Evolutionary conservation across 805 yeast genomes (phyloP).

Genomic region (Torulaspora franciscae): DNA sequence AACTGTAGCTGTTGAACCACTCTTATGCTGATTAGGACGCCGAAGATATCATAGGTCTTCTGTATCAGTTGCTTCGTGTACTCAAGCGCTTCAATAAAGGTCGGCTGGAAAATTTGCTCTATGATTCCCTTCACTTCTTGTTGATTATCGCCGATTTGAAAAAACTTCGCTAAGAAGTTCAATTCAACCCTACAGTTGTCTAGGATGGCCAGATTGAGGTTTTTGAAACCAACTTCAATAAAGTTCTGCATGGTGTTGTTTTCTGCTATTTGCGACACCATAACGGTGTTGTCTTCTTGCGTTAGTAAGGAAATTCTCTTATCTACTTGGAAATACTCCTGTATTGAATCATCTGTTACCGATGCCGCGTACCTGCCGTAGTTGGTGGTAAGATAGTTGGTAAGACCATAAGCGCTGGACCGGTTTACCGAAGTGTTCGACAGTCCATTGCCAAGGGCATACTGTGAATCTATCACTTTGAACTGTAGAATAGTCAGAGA

Average conservation of each 20-base stretch:
- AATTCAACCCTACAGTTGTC: slow-evolving; percentile 79
- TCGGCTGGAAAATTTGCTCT: slow-evolving; percentile 49
- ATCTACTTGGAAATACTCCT: slow-evolving; percentile 55
- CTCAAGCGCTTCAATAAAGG: slow-evolving; percentile 46
- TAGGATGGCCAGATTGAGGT: slow-evolving; percentile 63
- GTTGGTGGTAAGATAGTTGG: slow-evolving; percentile 26
- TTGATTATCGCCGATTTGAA: slow-evolving; percentile 43
- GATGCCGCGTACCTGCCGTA: slow-evolving; percentile 14
- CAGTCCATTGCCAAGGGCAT: slow-evolving; percentile 48
- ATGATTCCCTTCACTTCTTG: slow-evolving; percentile 44
- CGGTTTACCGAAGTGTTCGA: slow-evolving; percentile 29
- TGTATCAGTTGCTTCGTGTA: slow-evolving; percentile 42
- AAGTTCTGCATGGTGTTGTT: slow-evolving; percentile 59
- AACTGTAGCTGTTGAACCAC: slow-evolving; percentile 60
- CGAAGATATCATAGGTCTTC: slow-evolving; percentile 65
- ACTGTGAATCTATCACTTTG: slow-evolving; percentile 49
- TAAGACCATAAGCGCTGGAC: slow-evolving; percentile 23
- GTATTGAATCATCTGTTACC: slow-evolving; percentile 31
- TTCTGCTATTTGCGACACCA: slow-evolving; percentile 83
- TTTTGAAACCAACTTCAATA: slow-evolving; percentile 69
- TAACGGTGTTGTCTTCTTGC: slow-evolving; percentile 54
- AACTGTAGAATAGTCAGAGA: slow-evolving; percentile 62
- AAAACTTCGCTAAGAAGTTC: slow-evolving; percentile 66
- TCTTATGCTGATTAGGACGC: slow-evolving; percentile 69
- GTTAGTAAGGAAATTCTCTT: slow-evolving; percentile 56